Conservation (phyloP, 495 filamentous ascomycete species). For the Aspergillus sparsus region DNA sequence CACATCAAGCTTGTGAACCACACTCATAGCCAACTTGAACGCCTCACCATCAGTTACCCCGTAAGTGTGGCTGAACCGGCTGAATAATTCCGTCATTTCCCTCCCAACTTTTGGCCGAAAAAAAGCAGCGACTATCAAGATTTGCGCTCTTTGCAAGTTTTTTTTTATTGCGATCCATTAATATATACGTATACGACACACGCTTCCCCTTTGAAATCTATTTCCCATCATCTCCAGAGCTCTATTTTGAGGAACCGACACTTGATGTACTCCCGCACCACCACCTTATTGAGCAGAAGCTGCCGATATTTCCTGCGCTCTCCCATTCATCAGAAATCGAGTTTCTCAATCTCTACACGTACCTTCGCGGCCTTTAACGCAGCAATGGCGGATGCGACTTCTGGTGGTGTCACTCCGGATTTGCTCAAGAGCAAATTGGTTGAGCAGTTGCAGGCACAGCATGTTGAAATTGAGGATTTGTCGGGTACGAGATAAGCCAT, state of each 20-base stretch:
- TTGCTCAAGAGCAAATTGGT: constrained; percentile 67
- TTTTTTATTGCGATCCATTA: neutral
- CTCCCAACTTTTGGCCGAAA: constrained; percentile 8
- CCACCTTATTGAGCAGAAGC: constrained; percentile 46
- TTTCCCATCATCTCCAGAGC: too few relatives aligned
- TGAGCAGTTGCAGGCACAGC: constrained; percentile 71
- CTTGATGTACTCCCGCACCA: constrained; percentile 49
- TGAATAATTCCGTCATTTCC: constrained; percentile 20
- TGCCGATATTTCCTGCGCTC: constrained; percentile 46
- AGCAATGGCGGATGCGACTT: constrained; percentile 54
- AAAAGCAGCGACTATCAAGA: neutral
- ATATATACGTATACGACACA: too few relatives aligned
- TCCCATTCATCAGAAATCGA: constrained; percentile 31
- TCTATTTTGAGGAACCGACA: constrained; percentile 6
- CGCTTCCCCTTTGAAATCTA: too few relatives aligned
- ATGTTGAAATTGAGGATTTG: constrained; percentile 91
- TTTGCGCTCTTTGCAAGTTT: neutral
- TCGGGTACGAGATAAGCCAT: constrained; percentile 62
- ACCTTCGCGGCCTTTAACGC: constrained; percentile 43
- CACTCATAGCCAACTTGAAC: neutral
- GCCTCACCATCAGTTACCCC: neutral
- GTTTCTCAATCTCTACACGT: constrained; percentile 43
- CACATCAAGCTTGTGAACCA: constrained; percentile 3
- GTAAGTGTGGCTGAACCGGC: constrained; percentile 3
- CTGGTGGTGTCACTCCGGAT: constrained; percentile 64